These are phyloP conservation scores for Fusarium dlaminii DNA, from an alignment of 2,329 filamentous ascomycete species.

Conservation along the genomic window DNA sequence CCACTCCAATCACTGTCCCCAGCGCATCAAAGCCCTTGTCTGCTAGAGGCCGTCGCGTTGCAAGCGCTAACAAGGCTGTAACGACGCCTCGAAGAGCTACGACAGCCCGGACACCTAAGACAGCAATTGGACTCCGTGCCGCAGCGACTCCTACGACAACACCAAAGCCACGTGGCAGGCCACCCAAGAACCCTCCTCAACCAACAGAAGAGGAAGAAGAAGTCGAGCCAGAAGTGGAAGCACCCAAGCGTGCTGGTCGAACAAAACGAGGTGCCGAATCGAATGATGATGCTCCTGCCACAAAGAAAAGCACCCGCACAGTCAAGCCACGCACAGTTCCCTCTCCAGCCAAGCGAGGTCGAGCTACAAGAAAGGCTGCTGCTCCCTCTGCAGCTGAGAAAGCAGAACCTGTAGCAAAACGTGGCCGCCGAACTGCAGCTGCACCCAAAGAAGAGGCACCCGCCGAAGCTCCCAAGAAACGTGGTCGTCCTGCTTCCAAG, in stretches of 20 bases:
- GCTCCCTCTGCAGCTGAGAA: constrained; percentile 1
- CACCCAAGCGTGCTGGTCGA: not conserved
- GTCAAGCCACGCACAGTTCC: constrained; percentile 24
- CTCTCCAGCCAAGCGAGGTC: constrained; percentile 34
- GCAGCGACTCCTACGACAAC: constrained; percentile 20
- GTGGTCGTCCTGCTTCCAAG: constrained; percentile 34
- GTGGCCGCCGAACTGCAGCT: constrained; percentile 16
- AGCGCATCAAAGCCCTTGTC: constrained; percentile 17
- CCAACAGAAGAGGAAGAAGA: not conserved
- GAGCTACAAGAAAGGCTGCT: constrained; percentile 22
- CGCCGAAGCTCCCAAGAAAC: constrained; percentile 26
- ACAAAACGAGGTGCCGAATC: not conserved
- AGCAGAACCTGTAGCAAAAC: constrained; percentile 5
- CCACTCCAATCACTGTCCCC: not conserved
- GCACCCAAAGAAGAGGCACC: not conserved
- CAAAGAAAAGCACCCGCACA: constrained; percentile 11
- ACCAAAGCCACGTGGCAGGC: constrained; percentile 37
- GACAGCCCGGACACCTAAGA: constrained; percentile 9
- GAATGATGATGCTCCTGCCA: not conserved
- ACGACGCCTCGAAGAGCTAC: constrained; percentile 5
- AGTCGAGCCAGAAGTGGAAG: constrained; percentile 1
- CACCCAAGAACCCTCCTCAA: constrained; percentile 31
- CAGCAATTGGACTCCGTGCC: constrained; percentile 14
- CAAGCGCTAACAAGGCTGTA: constrained; percentile 23
- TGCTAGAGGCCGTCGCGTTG: constrained; percentile 18